Evolutionary conservation across 2,329 filamentous ascomycete species (phyloP), one percentile per base, ranked within the genome.

Genomic region (Erysiphe pisi): DNA sequence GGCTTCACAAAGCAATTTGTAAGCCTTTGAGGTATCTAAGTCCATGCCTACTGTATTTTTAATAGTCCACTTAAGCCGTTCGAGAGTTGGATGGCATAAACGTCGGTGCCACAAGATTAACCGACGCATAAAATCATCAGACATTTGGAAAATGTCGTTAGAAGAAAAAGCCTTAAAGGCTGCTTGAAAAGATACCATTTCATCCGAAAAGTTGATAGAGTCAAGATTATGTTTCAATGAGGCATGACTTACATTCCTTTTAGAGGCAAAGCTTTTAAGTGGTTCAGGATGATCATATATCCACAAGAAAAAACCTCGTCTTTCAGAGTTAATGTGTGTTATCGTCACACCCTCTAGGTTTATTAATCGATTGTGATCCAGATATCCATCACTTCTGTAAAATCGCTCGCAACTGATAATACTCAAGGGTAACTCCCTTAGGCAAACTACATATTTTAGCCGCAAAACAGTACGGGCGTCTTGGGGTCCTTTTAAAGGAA

Each of bases 231-330:
- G 4, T 40, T 40, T 4, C 9, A 40, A 40, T 4, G 36, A 40
- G 36, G 36, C 36, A 40, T 40, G 9, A 40, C 36, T 40, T 9
- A 40, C 36, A 40, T 40, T 40, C 36, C 36, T 4, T 40, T 40
- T 40, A 40, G 36, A 40, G 36, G 4, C 9, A 4, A 40, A 40
- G 36, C 36, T 40, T 31, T 47, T 73, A n/a, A 73, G 20, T 73
- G 40, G 70, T 49, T 73, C 70, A 4, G 70, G 70, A 22, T 47
- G 70, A 43, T 73, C 47, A 49, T 49, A 47, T n/a, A 73, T 16
- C 36, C 36, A 73, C 70, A 73, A n/a, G 70, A 73, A 73, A 73
- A 73, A 73, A 47, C 70, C 70, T 73, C 70, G 70, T 49, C 40
- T 49, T 43, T 73, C 70, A 49, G 70, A n/a, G 49, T 20, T n/a